Base-by-base conservation (phyloP, 2,329 filamentous ascomycete species). In the Neofusicoccum sp. region DNA sequence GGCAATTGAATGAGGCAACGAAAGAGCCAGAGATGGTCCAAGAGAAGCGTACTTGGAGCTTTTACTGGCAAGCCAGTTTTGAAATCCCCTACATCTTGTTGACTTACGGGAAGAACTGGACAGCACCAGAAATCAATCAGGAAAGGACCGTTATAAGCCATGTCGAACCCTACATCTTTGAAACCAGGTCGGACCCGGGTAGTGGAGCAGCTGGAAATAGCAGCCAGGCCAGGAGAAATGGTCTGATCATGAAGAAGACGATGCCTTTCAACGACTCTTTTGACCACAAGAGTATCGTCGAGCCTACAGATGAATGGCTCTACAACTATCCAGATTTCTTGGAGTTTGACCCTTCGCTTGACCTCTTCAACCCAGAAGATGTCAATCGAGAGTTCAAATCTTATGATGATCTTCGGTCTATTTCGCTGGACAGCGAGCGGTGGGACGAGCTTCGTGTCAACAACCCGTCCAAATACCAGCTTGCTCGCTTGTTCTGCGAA, bases 31-130 rank as follows among this genome's bases (percentile, higher is more conserved):
- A 52, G 5, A 34, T 49, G 16, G 54, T 43, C 14, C 54, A 41
- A 12, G 62, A 64, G 12, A 34, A 50, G 22, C 31, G 37, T 1
- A 16, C 28, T 5, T 28, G 33, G 31, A 52, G 63, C 29, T 62
- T 34, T 41, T 64, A 63, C 36, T 63, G 62, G 62, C 39, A 47
- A 12, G 43, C 47, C 4, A 50, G 36, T 6, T 66, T 66, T 29
- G 64, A 66, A 33, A 50, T 66, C 9, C 52, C 64, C 2, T 62
- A 60, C 47, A 60, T 62, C 16, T 39, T 66, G 22, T 52, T 58
- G 43, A 37, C 6, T 28, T 56, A 56, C 29, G 52, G 52, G 12
- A 41, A 44, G 28, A 56, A 43, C 39, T 16, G 29, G 29, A 11
- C 6, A 22, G 22, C 22, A 28, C 39, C 29, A 29, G 28, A 29